Percentiles rank a stretch among this genome's conserved stretches.
Conservation (phyloP, 2,329 filamentous ascomycete genomes). For the Exophiala sideris region DNA sequence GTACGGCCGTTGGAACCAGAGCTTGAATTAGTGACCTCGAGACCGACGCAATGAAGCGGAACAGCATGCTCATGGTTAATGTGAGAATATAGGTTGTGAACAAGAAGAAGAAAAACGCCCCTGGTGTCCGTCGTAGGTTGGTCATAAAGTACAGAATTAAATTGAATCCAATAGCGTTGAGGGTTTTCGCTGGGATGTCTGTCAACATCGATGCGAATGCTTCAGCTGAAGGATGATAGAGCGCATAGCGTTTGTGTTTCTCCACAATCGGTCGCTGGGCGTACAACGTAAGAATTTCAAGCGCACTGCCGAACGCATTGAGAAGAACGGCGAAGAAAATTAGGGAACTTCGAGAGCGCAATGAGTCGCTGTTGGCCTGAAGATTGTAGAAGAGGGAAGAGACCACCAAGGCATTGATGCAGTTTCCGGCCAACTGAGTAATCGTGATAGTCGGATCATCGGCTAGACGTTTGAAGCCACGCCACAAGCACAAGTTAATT, state of each 20-base stretch:
- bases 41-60: conserved; percentile 68
- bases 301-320: conserved; percentile 60
- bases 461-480: conserved; percentile 64
- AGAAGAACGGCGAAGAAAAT: conserved; percentile 63
- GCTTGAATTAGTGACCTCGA: conserved; percentile 64
- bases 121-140: conserved; percentile 69
- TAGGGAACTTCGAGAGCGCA: conserved; percentile 63
- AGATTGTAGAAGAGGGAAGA: conserved; percentile 66
- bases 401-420: conserved; percentile 61
- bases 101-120: conserved; percentile 81
- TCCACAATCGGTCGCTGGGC: conserved; percentile 88
- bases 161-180: conserved; percentile 74
- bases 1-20: conserved; percentile 53
- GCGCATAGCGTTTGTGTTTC: conserved; percentile 79
- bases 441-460: conserved; percentile 62
- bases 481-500: conserved; percentile 52
- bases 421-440: conserved; percentile 58
- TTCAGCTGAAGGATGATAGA: conserved; percentile 87
- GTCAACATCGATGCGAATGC: conserved; percentile 79
- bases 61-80: conserved; percentile 58
- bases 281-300: conserved; percentile 72
- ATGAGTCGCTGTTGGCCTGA: conserved; percentile 53
- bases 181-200: conserved; percentile 77
- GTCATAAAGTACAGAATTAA: conserved; percentile 82
- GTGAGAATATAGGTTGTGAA: conserved; percentile 62